Evolutionary conservation across 192 early-diverging fungal species (phyloP).

Genomic region (Lobosporangium transversale): DNA sequence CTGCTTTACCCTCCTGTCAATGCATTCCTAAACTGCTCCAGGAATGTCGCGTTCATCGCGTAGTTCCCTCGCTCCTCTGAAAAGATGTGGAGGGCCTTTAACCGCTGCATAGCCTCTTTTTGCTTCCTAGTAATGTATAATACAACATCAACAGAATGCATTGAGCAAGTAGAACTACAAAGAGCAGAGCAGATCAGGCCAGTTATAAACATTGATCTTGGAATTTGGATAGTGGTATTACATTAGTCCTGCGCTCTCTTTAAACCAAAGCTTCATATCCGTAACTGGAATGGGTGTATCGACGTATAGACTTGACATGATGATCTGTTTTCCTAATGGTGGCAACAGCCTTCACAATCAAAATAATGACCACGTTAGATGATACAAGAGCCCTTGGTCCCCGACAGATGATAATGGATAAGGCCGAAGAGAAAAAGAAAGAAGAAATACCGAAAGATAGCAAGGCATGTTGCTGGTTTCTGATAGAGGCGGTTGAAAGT

Average conservation of each 20-base stretch:
- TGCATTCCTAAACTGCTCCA: slow-evolving; percentile 73
- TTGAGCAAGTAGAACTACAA: neutral
- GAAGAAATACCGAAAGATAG: slow-evolving; percentile 78
- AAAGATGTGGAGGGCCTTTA: slow-evolving; percentile 79
- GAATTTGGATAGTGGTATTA: slow-evolving; percentile 5
- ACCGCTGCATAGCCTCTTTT: slow-evolving; percentile 71
- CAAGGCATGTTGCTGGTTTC: slow-evolving; percentile 93
- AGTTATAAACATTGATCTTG: neutral
- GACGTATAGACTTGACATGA: slow-evolving; percentile 89
- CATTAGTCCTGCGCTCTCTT: slow-evolving; percentile 34
- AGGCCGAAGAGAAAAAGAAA: neutral
- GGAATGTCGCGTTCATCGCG: slow-evolving; percentile 74
- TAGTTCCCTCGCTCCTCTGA: slow-evolving; percentile 57
- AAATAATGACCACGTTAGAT: neutral
- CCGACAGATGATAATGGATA: too few relatives aligned
- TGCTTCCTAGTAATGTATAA: slow-evolving; percentile 59
- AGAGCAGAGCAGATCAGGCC: too few relatives aligned
- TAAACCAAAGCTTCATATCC: slow-evolving; percentile 77
- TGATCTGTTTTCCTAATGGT: slow-evolving; percentile 85
- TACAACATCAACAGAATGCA: neutral
- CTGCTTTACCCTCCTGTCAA: slow-evolving; percentile 77
- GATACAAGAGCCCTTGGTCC: neutral
- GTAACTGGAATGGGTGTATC: slow-evolving; percentile 65
- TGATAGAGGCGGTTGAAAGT: slow-evolving; percentile 84
- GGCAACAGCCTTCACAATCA: slow-evolving; percentile 70